Percentiles rank a stretch among this genome's conserved stretches.
These are phyloP conservation scores for Decorospora gaudefroyi DNA, from an alignment of 2,329 filamentous ascomycete genomes.

Conservation along the genomic window DNA sequence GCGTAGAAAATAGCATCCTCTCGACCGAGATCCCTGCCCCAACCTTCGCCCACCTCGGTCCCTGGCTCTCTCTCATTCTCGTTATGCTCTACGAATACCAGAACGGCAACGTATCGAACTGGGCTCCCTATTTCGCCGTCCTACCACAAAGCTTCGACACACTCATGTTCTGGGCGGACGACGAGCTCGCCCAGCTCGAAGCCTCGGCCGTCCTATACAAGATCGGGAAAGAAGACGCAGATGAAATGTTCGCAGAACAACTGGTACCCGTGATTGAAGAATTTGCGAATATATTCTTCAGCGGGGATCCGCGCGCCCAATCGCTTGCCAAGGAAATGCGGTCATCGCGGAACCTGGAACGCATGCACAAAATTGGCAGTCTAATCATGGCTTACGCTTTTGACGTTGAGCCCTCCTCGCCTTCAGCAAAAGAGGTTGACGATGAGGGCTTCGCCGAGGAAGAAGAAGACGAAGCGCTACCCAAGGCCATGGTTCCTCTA, in stretches of 20 bases:
- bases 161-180: slow-evolving; percentile 82
- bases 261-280: slow-evolving; percentile 59
- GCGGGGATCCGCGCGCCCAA: slow-evolving; percentile 43
- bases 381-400: slow-evolving; percentile 94
- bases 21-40: slow-evolving; percentile 55
- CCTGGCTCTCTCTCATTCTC: slow-evolving; percentile 67
- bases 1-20: slow-evolving; percentile 71
- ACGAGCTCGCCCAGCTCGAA: slow-evolving; percentile 73
- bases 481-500: slow-evolving; percentile 87
- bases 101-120: slow-evolving; percentile 63
- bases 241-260: slow-evolving; percentile 66
- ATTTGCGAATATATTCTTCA: slow-evolving; percentile 46
- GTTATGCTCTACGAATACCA: slow-evolving; percentile 78
- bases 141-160: slow-evolving; percentile 76
- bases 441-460: slow-evolving; percentile 58
- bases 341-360: slow-evolving; percentile 56
- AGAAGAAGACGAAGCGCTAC: slow-evolving; percentile 54
- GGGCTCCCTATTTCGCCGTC: slow-evolving; percentile 78
- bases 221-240: slow-evolving; percentile 73
- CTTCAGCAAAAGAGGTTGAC: slow-evolving; percentile 57
- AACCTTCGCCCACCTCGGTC: slow-evolving; percentile 48
- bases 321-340: slow-evolving; percentile 48
- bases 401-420: slow-evolving; percentile 67
- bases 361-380: slow-evolving; percentile 81
- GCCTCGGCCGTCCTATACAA: slow-evolving; percentile 76